phyloP scores from a whole-genome alignment of 1,139 yeast species.

The Meyerozyma carpophila region DNA sequence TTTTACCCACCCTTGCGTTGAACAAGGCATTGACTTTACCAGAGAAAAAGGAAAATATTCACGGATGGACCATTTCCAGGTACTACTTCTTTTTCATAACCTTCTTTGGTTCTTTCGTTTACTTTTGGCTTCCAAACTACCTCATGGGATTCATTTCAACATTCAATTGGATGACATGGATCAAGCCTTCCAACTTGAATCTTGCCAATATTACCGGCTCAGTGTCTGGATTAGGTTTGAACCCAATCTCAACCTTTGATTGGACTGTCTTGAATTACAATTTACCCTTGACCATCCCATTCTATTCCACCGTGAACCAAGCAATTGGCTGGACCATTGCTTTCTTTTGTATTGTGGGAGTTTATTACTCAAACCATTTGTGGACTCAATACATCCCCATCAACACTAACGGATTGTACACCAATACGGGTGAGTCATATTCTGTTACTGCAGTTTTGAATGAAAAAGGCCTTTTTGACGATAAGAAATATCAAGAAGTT shows the following conservation, averaged over 20 bases:
- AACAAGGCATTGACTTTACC: slow-evolving; percentile 16
- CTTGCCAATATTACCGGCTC: slow-evolving; percentile 53
- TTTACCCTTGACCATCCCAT: slow-evolving; percentile 35
- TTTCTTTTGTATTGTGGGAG: slow-evolving; percentile 35
- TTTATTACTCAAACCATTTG: slow-evolving; percentile 46
- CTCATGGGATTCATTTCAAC: slow-evolving; percentile 44
- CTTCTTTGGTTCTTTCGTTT: slow-evolving; percentile 34
- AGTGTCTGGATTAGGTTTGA: slow-evolving; percentile 46
- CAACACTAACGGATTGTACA: slow-evolving; percentile 42
- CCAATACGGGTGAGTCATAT: slow-evolving; percentile 42
- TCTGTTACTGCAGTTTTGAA: slow-evolving; percentile 38
- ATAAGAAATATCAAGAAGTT: slow-evolving; percentile 29
- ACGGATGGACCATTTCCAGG: slow-evolving; percentile 50
- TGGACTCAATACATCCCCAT: slow-evolving; percentile 54
- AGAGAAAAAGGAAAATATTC: slow-evolving; percentile 35
- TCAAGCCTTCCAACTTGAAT: slow-evolving; percentile 47
- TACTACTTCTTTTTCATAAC: slow-evolving; percentile 41
- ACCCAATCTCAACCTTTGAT: slow-evolving; percentile 51
- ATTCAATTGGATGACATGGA: slow-evolving; percentile 66
- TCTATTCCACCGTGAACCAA: slow-evolving; percentile 38
- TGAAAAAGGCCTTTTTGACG: slow-evolving; percentile 30
- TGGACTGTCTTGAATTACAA: slow-evolving; percentile 31
- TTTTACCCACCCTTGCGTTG: slow-evolving; percentile 47
- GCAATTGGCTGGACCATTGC: slow-evolving; percentile 40
- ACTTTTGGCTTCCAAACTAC: slow-evolving; percentile 55